These are phyloP conservation scores for Beauveria varroae DNA, from an alignment of 2,329 filamentous ascomycete genomes.

Conservation along the genomic window DNA sequence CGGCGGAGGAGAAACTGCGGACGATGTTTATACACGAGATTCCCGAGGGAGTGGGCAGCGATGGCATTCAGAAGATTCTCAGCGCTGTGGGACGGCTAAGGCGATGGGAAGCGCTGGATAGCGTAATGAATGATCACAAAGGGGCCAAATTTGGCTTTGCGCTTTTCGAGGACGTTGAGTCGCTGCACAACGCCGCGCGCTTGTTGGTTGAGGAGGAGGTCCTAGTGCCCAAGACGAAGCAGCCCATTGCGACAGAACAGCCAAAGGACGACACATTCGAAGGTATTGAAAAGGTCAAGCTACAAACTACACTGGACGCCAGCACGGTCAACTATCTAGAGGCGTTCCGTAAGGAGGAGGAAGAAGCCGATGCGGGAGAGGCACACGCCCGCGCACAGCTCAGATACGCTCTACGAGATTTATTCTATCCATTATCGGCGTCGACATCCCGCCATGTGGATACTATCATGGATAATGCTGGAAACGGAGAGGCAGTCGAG, in stretches of 20 bases:
- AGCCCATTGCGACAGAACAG: slow-evolving; percentile 42
- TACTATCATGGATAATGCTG: slow-evolving; percentile 58
- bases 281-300: slow-evolving; percentile 59
- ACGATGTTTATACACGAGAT: slow-evolving; percentile 89
- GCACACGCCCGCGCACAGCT: slow-evolving; percentile 63
- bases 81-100: slow-evolving; percentile 69
- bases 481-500: slow-evolving; percentile 61
- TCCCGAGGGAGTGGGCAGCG: slow-evolving; percentile 66
- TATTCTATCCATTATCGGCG: slow-evolving; percentile 58
- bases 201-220: slow-evolving; percentile 76
- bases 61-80: slow-evolving; percentile 71
- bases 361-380: slow-evolving; percentile 58
- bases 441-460: slow-evolving; percentile 57
- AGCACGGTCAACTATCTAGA: slow-evolving; percentile 80
- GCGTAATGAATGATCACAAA: slow-evolving; percentile 58
- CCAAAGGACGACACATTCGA: slow-evolving; percentile 40
- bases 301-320: slow-evolving; percentile 73
- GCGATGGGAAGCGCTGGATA: slow-evolving; percentile 73
- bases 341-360: slow-evolving; percentile 58
- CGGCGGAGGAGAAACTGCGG: slow-evolving; percentile 80
- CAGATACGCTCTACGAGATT: slow-evolving; percentile 57
- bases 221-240: slow-evolving; percentile 73
- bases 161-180: slow-evolving; percentile 87
- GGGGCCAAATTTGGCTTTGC: slow-evolving; percentile 89
- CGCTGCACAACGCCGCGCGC: slow-evolving; percentile 76